Base-by-base conservation (phyloP, 306 rosid genomes). In the Fragaria nilgerrensis region DNA sequence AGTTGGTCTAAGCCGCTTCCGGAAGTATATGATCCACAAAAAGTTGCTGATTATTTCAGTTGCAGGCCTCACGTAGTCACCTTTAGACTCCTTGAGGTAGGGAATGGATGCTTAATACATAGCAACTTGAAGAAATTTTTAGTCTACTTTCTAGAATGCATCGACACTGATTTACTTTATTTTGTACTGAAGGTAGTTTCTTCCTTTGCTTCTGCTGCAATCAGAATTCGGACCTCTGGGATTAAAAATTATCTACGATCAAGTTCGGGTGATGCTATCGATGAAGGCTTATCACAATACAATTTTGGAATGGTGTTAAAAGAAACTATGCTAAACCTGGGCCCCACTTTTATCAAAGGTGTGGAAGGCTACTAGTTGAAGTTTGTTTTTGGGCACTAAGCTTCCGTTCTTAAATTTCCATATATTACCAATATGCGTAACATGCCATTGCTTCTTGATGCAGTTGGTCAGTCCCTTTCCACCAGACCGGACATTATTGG, bases 331-430 rank as follows among this genome's bases (percentile, higher is more conserved):
- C 91, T 94, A 79, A 90, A 77, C 78, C 90, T 94, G 67, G 97
- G 98, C 62, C 98, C 98, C 63, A 92, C 97, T 78, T 94, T 94
- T 85, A 90, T 94, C 79, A 94, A 92, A 94, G 98, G 98, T 92
- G 78, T 80, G 75, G 72, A 74, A 41, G 82, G 70, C 77, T 73
- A 66, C 74, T 79, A 55, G 49, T 80, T 66, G 56, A 76, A 52
- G 72, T 68, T 9, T 62, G 32, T 61, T 39, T 58, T 41, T 56
- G 12, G n/a, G 53, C 77, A 50, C 74, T 68, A 41, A 20, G 49
- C 39, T 75, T 53, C 29, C 22, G 13, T 67, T 72, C n/a, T 48
- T 36, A 52, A 67, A 19, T 76, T n/a, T 45, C 58, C 83, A 78
- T 66, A 48, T 71, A 76, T 88, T 76, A 77, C 78, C 82, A 78